Conservation (phyloP, 2,329 filamentous ascomycete genomes). For the Rhinocladiella mackenziei region DNA sequence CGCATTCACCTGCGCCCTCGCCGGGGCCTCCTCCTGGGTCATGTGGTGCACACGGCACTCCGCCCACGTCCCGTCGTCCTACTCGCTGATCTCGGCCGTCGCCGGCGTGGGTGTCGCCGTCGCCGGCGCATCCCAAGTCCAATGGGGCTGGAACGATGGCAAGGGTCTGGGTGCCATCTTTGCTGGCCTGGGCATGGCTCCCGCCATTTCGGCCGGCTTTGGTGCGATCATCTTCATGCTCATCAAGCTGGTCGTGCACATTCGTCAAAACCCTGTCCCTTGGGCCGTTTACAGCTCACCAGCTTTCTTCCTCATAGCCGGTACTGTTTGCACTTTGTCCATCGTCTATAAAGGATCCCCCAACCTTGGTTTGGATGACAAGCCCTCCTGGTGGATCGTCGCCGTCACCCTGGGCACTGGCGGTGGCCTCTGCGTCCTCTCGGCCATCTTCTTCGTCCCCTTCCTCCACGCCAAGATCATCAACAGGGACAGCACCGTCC, state of each 20-base stretch:
- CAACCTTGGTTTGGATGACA: conserved; percentile 60
- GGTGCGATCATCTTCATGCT: conserved; percentile 66
- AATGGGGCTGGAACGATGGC: conserved; percentile 67
- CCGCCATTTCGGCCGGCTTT: conserved; percentile 62
- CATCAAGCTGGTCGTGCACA: conserved; percentile 67
- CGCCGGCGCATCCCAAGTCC: conserved; percentile 57
- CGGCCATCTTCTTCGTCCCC: conserved; percentile 69
- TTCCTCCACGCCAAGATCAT: conserved; percentile 64
- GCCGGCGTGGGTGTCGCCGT: conserved; percentile 67
- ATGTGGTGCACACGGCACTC: conserved; percentile 76
- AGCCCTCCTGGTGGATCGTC: conserved; percentile 64
- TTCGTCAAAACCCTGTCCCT: conserved; percentile 65
- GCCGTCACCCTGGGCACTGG: conserved; percentile 63
- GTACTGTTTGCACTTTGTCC: conserved; percentile 66
- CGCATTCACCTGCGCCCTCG: conserved; percentile 61
- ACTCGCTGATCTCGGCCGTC: conserved; percentile 66
- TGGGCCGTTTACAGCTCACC: conserved; percentile 72
- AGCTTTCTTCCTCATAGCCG: conserved; percentile 73
- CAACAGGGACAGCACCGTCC: conserved; percentile 63
- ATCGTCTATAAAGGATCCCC: conserved; percentile 80
- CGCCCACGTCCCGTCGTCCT: conserved; percentile 68
- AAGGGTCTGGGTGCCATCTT: conserved; percentile 69
- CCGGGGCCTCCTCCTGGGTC: conserved; percentile 66
- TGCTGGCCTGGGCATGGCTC: conserved; percentile 67
- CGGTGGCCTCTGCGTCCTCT: conserved; percentile 54